These are phyloP conservation scores for Aspergillus sclerotiicarbonarius DNA, from an alignment of 495 filamentous ascomycete species.

Conservation along the genomic window DNA sequence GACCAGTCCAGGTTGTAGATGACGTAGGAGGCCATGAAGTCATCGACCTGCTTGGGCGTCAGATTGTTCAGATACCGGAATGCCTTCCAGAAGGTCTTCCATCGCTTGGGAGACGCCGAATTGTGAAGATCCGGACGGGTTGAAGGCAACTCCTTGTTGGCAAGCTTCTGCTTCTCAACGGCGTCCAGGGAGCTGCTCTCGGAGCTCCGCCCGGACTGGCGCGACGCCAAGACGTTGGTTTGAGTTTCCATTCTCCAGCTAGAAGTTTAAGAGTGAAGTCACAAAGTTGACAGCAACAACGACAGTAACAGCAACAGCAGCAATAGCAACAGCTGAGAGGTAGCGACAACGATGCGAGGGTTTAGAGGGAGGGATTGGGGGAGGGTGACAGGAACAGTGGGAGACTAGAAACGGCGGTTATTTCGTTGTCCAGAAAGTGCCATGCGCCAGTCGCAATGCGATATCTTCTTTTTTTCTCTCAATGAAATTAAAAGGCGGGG, in stretches of 20 bases:
- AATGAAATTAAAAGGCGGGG: slow-evolving; percentile 8
- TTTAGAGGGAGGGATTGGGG: slow-evolving; percentile 6
- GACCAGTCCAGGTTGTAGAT: slow-evolving; percentile 67
- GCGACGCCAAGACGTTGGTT: slow-evolving; percentile 20
- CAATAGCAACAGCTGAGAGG: background rate
- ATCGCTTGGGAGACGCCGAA: slow-evolving; percentile 51
- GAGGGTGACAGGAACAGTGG: background rate
- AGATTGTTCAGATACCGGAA: slow-evolving; percentile 58
- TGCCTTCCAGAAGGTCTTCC: slow-evolving; percentile 53
- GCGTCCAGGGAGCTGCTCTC: slow-evolving; percentile 43
- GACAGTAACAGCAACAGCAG: background rate
- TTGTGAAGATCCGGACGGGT: slow-evolving; percentile 38
- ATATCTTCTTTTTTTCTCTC: background rate
- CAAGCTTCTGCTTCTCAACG: slow-evolving; percentile 39
- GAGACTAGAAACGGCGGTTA: background rate
- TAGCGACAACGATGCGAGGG: background rate
- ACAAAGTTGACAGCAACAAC: background rate
- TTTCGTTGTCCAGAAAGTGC: slow-evolving; percentile 1
- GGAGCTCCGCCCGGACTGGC: slow-evolving; percentile 34
- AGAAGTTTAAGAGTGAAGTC: background rate
- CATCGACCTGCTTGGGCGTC: slow-evolving; percentile 57
- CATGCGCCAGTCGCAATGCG: slow-evolving; percentile 7
- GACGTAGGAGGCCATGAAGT: slow-evolving; percentile 65
- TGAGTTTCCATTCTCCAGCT: slow-evolving; percentile 17
- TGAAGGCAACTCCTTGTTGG: slow-evolving; percentile 3